Evolutionary conservation across 306 rosid species (phyloP).

Genomic region (Begonia masoniana): DNA sequence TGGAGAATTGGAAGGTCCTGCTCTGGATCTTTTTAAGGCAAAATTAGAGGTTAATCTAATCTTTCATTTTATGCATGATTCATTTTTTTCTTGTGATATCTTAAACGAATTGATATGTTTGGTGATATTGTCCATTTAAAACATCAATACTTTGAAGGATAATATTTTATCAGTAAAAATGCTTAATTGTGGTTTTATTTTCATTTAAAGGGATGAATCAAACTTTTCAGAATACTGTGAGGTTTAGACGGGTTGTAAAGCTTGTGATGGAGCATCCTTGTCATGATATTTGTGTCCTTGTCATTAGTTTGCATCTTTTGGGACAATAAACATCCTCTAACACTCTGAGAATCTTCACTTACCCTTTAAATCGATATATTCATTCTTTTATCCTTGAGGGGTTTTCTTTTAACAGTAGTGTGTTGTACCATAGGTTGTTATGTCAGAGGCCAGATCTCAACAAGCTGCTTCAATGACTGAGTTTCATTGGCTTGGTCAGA

Average conservation of each 20-base stretch:
- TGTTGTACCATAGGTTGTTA: constrained; percentile 51
- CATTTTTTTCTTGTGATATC: neutral
- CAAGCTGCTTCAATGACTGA: constrained; percentile 99
- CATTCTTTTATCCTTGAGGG: neutral
- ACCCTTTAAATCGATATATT: neutral
- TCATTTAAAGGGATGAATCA: too few relatives aligned
- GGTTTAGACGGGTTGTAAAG: too few relatives aligned
- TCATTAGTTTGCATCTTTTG: too few relatives aligned
- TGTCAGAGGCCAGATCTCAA: constrained; percentile 99
- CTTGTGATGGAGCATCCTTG: too few relatives aligned
- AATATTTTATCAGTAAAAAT: too few relatives aligned
- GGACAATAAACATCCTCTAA: too few relatives aligned
- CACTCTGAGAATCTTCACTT: too few relatives aligned
- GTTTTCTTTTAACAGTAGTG: constrained; percentile 3
- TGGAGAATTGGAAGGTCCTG: constrained; percentile 99
- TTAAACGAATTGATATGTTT: neutral
- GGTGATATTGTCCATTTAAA: neutral
- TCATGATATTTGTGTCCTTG: too few relatives aligned
- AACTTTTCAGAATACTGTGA: too few relatives aligned
- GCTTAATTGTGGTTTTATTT: too few relatives aligned
- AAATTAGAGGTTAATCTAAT: constrained; percentile 71
- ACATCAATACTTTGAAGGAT: too few relatives aligned
- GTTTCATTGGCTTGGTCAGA: constrained; percentile 89
- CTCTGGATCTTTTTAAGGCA: constrained; percentile 89
- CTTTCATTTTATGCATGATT: neutral